phyloP scores from a whole-genome alignment of 768 basidiomycete species.

The Tulasnella sp. region DNA sequence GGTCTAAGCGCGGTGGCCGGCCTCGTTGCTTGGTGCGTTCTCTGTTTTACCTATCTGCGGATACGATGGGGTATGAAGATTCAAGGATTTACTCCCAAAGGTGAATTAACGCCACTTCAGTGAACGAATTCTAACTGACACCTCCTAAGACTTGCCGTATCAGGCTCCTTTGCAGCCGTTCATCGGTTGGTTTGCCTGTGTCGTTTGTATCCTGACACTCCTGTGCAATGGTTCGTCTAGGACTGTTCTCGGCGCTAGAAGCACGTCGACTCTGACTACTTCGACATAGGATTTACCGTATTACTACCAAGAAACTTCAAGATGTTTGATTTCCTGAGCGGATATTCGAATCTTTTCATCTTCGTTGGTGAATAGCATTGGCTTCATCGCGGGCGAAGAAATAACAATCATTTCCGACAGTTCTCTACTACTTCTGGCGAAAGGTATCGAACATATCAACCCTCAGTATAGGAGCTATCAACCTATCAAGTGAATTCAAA shows the following conservation, averaged over 20 bases:
- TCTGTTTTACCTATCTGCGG: constrained; percentile 12
- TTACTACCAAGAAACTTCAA: constrained; percentile 12
- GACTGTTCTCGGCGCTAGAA: too few relatives aligned
- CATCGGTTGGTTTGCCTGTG: constrained; percentile 10
- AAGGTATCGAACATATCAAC: background rate
- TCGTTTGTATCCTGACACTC: background rate
- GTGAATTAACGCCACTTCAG: background rate
- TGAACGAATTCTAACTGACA: background rate
- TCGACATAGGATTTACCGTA: constrained; percentile 3
- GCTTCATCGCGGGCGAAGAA: background rate
- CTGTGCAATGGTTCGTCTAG: constrained; percentile 11
- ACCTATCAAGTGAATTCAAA: background rate
- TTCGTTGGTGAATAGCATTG: background rate
- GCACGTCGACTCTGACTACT: background rate
- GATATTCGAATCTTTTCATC: constrained; percentile 12
- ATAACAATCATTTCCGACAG: background rate
- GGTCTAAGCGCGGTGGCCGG: constrained; percentile 17
- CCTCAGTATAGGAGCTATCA: background rate
- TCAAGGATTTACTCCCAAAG: constrained; percentile 11
- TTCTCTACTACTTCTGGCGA: background rate
- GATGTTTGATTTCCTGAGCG: background rate
- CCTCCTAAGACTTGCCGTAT: constrained; percentile 11
- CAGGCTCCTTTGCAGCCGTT: constrained; percentile 6
- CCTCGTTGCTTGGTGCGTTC: constrained; percentile 10
- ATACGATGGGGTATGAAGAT: constrained; percentile 5